Conservation (phyloP, 192 early-diverging fungal genomes). For the Helicostylum pulchrum region DNA sequence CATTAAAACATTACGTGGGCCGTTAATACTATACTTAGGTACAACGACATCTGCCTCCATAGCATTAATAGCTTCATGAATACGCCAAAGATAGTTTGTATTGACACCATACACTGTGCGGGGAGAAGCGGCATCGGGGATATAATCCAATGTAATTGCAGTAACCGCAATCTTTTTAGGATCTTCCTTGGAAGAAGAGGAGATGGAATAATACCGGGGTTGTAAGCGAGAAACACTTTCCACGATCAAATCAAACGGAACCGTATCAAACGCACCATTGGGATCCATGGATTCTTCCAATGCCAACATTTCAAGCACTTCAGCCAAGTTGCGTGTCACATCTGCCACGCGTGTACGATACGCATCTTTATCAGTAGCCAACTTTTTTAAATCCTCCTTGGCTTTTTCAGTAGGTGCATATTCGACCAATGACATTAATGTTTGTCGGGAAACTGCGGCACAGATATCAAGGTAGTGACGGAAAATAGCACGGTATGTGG, state of each 20-base stretch:
- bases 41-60: slow-evolving; percentile 34
- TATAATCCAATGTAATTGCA: slow-evolving; percentile 85
- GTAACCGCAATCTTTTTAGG: slow-evolving; percentile 82
- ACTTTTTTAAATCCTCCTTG: slow-evolving; percentile 44
- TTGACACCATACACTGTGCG: slow-evolving; percentile 76
- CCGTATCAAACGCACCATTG: slow-evolving; percentile 38
- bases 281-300: slow-evolving; percentile 32
- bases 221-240: slow-evolving; percentile 80
- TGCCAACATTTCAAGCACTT: slow-evolving; percentile 70
- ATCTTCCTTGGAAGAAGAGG: slow-evolving; percentile 77
- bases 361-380: slow-evolving; percentile 68
- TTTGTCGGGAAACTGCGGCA: slow-evolving; percentile 64
- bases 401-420: slow-evolving; percentile 56
- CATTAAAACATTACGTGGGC: slow-evolving; percentile 41
- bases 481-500: slow-evolving; percentile 82
- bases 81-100: slow-evolving; percentile 82
- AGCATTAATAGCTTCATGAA: slow-evolving; percentile 48
- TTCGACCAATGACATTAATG: slow-evolving; percentile 59
- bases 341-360: slow-evolving; percentile 58
- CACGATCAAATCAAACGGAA: slow-evolving; percentile 82
- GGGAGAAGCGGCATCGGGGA: slow-evolving; percentile 41
- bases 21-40: slow-evolving; percentile 32
- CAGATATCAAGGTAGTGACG: slow-evolving; percentile 91
- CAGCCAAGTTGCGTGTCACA: slow-evolving; percentile 67
- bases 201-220: slow-evolving; percentile 95